Base-by-base conservation (phyloP, 23 red algal species). In the Chondrus crispus region DNA sequence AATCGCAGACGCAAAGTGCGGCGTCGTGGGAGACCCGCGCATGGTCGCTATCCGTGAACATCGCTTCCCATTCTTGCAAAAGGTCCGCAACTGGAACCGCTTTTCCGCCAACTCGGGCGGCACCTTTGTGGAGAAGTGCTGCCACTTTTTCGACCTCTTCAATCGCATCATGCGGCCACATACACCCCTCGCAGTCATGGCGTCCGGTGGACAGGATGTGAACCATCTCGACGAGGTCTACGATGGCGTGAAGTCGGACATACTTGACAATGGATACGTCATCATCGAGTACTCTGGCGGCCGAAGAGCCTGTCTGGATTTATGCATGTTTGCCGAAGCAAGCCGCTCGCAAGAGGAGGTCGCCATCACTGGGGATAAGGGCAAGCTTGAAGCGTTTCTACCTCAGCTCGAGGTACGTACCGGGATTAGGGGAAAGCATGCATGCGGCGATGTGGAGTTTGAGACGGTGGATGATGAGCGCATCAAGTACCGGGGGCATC, bases 271-370 rank as follows among this genome's bases (percentile, higher is more conserved):
- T 73, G 92, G 83, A 6, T 86, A 71, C 60, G 92, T 95, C 14
- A 62, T 95, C 50, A 84, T 95, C 41, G 46, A 95, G n/a, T 95
- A 88, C 83, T 79, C 80, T 72, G 62, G 82, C n/a, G 60, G 68
- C 19, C 32, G 35, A 30, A 79, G 92, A n/a, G 92, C 92, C 39
- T 88, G 75, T 36, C 72, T 95, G 0, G 92, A 95, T 70, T 55
- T 95, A 35, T 95, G 92, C 92, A 95, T 95, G 92, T 95, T 95
- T 88, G 92, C 92, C 47, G 92, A 95, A 55, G 83, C 92, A 13
- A 88, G 82, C 32, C 80, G 47, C 19, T 72, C 84, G 24, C 92
- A 95, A 70, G 92, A 95, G 57, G 92, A 95, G 54, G 45, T 95
- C 2, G 80, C 51, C 7, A 80, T 95, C 29, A 72, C 77, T 7